These are phyloP conservation scores for Neoascochyta sp. DNA, from an alignment of 2,329 filamentous ascomycete genomes.

Conservation along the genomic window DNA sequence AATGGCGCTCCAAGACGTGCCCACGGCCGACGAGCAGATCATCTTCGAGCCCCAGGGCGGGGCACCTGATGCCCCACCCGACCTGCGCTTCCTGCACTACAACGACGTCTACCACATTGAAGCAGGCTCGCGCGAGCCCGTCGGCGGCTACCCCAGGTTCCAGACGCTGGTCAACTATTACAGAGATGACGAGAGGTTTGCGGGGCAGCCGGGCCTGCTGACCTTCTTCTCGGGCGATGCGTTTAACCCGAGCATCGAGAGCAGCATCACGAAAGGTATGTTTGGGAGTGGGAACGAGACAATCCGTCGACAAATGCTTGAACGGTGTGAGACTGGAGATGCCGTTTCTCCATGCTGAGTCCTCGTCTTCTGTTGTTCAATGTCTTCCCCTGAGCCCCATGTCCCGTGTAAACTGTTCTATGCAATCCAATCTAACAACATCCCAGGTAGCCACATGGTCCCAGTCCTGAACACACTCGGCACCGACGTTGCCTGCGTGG, in stretches of 20 bases:
- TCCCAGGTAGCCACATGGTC: slow-evolving; percentile 81
- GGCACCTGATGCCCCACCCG: slow-evolving; percentile 52
- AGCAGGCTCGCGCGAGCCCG: slow-evolving; percentile 69
- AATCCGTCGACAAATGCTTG: no score
- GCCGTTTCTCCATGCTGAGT: no score
- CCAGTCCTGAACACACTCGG: slow-evolving; percentile 74
- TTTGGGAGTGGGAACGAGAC: no score
- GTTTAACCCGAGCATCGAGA: slow-evolving; percentile 88
- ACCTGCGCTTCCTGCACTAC: slow-evolving; percentile 81
- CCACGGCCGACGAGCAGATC: slow-evolving; percentile 32
- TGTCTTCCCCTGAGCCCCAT: no score
- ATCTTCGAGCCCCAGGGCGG: slow-evolving; percentile 44
- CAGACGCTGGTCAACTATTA: slow-evolving; percentile 76
- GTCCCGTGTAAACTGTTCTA: no score
- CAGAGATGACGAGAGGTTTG: slow-evolving; percentile 57
- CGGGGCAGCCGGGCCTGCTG: slow-evolving; percentile 61
- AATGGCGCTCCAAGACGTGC: slow-evolving; percentile 26
- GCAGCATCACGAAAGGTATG: slow-evolving; percentile 77
- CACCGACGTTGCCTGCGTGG: slow-evolving; percentile 77
- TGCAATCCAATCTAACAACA: no score
- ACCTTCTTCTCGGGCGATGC: slow-evolving; percentile 90
- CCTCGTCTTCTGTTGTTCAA: no score
- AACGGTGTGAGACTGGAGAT: no score
- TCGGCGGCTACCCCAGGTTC: slow-evolving; percentile 78
- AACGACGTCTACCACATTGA: slow-evolving; percentile 95